Evolutionary conservation across 257 asterid genomes (phyloP).

Genomic region (Solanum raphanifolium): DNA sequence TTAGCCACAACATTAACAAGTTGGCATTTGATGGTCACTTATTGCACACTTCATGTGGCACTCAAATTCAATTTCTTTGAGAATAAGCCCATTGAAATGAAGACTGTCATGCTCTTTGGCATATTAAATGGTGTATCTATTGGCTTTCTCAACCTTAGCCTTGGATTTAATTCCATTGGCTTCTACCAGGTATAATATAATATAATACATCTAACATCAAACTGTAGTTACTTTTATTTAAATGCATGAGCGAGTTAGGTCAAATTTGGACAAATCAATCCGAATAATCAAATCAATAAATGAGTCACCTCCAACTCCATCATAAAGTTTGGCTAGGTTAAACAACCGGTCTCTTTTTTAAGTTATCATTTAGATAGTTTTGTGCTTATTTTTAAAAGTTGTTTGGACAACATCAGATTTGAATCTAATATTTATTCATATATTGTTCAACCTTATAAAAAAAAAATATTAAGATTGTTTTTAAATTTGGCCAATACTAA

Average conservation of each 20-base stretch:
- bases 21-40: conserved; percentile 94
- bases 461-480: no score
- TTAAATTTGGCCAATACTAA: no score
- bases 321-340: neutral
- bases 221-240: neutral
- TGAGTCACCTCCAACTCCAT: neutral
- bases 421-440: no score
- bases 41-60: conserved; percentile 78
- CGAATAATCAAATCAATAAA: neutral
- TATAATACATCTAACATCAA: neutral
- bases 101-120: conserved; percentile 58
- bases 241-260: neutral
- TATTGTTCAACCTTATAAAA: no score
- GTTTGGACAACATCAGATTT: no score
- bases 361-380: neutral
- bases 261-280: neutral
- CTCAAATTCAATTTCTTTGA: conserved; percentile 63
- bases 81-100: conserved; percentile 61
- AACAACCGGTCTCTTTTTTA: neutral
- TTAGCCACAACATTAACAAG: conserved; percentile 91
- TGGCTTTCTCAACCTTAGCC: conserved; percentile 81
- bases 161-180: conserved; percentile 90
- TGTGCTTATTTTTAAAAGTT: neutral
- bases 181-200: conserved; percentile 59
- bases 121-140: conserved; percentile 76